Conservation (phyloP, 2,329 filamentous ascomycete species). For the Cylindrodendrum hubeiense region DNA sequence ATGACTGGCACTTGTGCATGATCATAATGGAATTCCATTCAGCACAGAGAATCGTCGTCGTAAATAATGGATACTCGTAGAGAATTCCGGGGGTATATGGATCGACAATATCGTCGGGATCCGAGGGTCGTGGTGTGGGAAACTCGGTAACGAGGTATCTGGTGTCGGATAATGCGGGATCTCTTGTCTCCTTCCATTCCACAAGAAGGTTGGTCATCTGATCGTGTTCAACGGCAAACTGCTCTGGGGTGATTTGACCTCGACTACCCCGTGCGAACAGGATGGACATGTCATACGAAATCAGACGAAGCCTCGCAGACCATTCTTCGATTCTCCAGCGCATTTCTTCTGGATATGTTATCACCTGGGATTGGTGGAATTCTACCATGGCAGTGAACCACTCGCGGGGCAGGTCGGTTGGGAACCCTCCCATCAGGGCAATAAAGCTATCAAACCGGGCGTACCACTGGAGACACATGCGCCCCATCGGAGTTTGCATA, state of each 20-base stretch:
- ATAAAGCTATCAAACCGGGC: slow-evolving; percentile 88
- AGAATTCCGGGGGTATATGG: slow-evolving; percentile 79
- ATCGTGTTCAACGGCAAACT: slow-evolving; percentile 74
- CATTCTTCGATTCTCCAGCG: slow-evolving; percentile 76
- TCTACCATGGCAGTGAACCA: slow-evolving; percentile 80
- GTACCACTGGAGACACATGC: slow-evolving; percentile 89
- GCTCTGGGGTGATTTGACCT: slow-evolving; percentile 72
- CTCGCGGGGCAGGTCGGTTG: slow-evolving; percentile 77
- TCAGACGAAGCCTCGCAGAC: slow-evolving; percentile 75
- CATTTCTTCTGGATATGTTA: slow-evolving; percentile 71
- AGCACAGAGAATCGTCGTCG: slow-evolving; percentile 79
- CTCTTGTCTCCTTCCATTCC: slow-evolving; percentile 68
- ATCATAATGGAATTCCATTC: slow-evolving; percentile 84
- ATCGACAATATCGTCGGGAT: slow-evolving; percentile 77
- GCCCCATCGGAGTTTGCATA: slow-evolving; percentile 76
- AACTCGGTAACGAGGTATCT: slow-evolving; percentile 75
- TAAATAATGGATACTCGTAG: slow-evolving; percentile 77
- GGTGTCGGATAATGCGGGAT: slow-evolving; percentile 71
- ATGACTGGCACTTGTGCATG: slow-evolving; percentile 83
- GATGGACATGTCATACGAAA: slow-evolving; percentile 84
- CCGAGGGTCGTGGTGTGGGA: slow-evolving; percentile 62
- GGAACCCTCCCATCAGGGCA: slow-evolving; percentile 84
- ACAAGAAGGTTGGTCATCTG: slow-evolving; percentile 61
- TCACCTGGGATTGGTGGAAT: slow-evolving; percentile 71
- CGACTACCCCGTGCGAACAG: slow-evolving; percentile 78